Evolutionary conservation across 2,329 filamentous ascomycete species (phyloP).

Genomic region (Chalaropsis ovoidea): DNA sequence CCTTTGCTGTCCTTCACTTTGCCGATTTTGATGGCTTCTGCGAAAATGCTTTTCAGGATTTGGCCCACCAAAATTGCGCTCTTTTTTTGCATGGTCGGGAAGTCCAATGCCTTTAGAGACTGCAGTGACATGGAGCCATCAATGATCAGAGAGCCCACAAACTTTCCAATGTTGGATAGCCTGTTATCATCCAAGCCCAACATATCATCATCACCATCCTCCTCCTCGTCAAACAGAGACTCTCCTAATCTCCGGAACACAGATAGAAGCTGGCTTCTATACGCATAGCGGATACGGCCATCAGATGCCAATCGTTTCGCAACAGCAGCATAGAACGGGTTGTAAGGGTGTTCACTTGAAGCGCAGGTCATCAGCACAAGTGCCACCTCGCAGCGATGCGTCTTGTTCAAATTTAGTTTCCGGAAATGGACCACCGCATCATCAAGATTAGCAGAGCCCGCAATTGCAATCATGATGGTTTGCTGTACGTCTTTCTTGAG

Average conservation of each 20-base stretch:
- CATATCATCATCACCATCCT: slow-evolving; percentile 43
- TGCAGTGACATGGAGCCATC: slow-evolving; percentile 39
- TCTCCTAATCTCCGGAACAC: slow-evolving; percentile 81
- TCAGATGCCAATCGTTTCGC: slow-evolving; percentile 68
- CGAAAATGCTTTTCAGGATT: slow-evolving; percentile 64
- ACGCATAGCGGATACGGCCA: slow-evolving; percentile 66
- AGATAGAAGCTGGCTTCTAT: slow-evolving; percentile 80
- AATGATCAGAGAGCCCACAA: slow-evolving; percentile 44
- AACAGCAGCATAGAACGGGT: slow-evolving; percentile 85
- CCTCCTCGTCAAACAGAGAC: slow-evolving; percentile 56
- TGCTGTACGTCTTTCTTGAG: slow-evolving; percentile 80
- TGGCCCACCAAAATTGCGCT: slow-evolving; percentile 71
- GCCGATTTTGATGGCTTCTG: slow-evolving; percentile 45
- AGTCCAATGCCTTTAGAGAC: slow-evolving; percentile 60
- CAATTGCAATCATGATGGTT: slow-evolving; percentile 86
- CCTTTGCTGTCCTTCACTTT: slow-evolving; percentile 35
- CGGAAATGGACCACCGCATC: slow-evolving; percentile 71
- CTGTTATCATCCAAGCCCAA: slow-evolving; percentile 42
- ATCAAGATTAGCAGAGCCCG: slow-evolving; percentile 73
- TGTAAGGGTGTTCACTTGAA: slow-evolving; percentile 73
- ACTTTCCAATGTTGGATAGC: slow-evolving; percentile 44
- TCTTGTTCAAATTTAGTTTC: slow-evolving; percentile 75
- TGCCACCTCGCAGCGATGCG: slow-evolving; percentile 77
- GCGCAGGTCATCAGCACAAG: slow-evolving; percentile 80
- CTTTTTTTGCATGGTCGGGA: slow-evolving; percentile 65